Evolutionary conservation across 805 yeast genomes (phyloP).

Genomic region (Candida ascalaphidarum): DNA sequence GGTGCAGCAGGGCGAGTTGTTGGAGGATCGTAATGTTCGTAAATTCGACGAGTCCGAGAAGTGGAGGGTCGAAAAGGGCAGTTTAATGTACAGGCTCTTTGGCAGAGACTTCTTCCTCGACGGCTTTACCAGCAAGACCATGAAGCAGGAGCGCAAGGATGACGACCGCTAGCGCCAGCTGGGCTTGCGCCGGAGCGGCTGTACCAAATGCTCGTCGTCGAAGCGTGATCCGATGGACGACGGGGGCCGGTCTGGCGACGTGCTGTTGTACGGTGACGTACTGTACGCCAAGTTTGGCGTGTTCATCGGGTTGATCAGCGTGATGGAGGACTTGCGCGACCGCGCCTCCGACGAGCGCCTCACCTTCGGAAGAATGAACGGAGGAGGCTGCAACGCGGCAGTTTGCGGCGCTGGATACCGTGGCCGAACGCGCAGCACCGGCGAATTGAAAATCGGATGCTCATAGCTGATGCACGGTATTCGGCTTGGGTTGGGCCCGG

Average conservation of each 20-base stretch:
- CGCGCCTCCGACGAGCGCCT: too few relatives aligned
- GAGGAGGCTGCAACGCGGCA: too few relatives aligned
- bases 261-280: constrained; percentile 7
- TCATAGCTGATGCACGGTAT: constrained; percentile 22
- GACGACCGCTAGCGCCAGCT: constrained; percentile 7
- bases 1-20: constrained; percentile 31
- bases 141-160: constrained; percentile 6
- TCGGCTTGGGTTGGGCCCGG: constrained; percentile 5
- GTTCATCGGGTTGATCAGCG: too few relatives aligned
- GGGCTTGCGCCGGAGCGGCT: constrained; percentile 4
- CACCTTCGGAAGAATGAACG: too few relatives aligned
- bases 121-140: constrained; percentile 35
- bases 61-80: constrained; percentile 27
- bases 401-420: constrained; percentile 6
- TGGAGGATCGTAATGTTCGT: constrained; percentile 22
- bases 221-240: constrained; percentile 26
- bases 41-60: constrained; percentile 31
- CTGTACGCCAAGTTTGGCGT: neutral
- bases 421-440: neutral
- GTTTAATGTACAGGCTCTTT: constrained; percentile 27
- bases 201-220: constrained; percentile 22
- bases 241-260: constrained; percentile 27
- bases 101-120: constrained; percentile 35
- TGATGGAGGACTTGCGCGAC: too few relatives aligned
- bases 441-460: constrained; percentile 23